phyloP scores from a whole-genome alignment of 768 basidiomycete genomes.

The Phallus indusiatus region DNA sequence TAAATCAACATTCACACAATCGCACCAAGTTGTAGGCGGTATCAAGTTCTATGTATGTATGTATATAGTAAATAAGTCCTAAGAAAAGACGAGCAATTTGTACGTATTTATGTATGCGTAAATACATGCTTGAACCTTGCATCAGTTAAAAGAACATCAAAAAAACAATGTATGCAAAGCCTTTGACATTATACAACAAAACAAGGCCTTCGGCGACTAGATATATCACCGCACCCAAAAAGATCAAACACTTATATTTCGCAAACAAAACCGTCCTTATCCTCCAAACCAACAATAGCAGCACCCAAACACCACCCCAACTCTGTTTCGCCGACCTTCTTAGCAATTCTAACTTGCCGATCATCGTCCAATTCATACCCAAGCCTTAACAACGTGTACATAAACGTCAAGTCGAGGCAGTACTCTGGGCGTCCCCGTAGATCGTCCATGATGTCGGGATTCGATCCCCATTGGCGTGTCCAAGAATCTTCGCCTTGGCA shows the following conservation, averaged over 20 bases:
- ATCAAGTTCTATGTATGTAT: not conserved
- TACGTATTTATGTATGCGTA: too few relatives aligned
- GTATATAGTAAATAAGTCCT: too few relatives aligned
- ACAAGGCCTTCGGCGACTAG: not conserved
- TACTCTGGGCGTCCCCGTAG: slow-evolving; percentile 81
- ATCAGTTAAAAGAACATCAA: not conserved
- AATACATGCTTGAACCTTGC: too few relatives aligned
- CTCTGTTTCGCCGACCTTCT: slow-evolving; percentile 83
- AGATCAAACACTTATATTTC: not conserved
- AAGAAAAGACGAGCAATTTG: too few relatives aligned
- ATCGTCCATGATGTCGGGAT: slow-evolving; percentile 49
- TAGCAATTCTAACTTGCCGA: slow-evolving; percentile 68
- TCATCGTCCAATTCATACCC: slow-evolving; percentile 82
- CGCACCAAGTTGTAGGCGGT: not conserved
- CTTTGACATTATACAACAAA: not conserved
- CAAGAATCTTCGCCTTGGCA: slow-evolving; percentile 63
- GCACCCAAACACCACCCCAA: slow-evolving; percentile 91
- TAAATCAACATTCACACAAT: not conserved
- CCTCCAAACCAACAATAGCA: slow-evolving; percentile 60
- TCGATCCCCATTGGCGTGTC: slow-evolving; percentile 37
- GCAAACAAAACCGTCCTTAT: not conserved
- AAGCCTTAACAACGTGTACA: slow-evolving; percentile 76
- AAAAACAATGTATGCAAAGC: not conserved
- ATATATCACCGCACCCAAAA: not conserved
- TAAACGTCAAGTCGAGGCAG: slow-evolving; percentile 93